These are phyloP conservation scores for Rhodotorula paludigena DNA, from an alignment of 768 basidiomycete species.

Conservation along the genomic window DNA sequence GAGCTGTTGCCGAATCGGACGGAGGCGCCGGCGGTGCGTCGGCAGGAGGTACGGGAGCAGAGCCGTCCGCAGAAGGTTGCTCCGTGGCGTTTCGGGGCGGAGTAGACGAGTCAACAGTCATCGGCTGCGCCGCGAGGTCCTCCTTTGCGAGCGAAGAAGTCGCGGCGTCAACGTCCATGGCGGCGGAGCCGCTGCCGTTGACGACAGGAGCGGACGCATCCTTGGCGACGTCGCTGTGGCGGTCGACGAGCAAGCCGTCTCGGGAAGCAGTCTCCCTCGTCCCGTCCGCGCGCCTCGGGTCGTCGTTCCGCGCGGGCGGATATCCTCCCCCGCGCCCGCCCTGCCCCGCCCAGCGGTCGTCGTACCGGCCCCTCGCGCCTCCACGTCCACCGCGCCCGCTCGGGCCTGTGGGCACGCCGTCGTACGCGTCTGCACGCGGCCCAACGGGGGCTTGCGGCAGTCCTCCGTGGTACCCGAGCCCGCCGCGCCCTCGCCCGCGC, in stretches of 20 bases:
- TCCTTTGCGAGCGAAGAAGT: background rate
- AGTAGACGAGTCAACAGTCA: background rate
- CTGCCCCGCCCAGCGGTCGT: constrained; percentile 5
- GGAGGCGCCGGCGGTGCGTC: constrained; percentile 55
- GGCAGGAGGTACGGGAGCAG: constrained; percentile 47
- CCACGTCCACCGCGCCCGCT: constrained; percentile 12
- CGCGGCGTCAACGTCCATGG: constrained; percentile 6
- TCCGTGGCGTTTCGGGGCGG: constrained; percentile 7
- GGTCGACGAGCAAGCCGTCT: constrained; percentile 1
- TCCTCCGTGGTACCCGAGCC: constrained; percentile 17
- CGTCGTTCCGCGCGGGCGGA: background rate
- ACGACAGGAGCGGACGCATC: background rate
- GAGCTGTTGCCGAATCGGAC: constrained; percentile 5
- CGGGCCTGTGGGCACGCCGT: constrained; percentile 48
- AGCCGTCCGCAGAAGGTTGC: constrained; percentile 39
- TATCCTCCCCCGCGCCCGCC: background rate
- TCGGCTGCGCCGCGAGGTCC: background rate
- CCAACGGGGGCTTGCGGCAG: constrained; percentile 63
- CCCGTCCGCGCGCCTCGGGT: background rate
- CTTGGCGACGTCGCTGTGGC: background rate
- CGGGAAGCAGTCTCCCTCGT: background rate
- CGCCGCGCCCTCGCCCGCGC: constrained; percentile 19
- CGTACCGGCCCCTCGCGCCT: background rate
- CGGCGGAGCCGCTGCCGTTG: background rate
- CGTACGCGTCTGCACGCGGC: constrained; percentile 55